Percentiles rank a stretch among this genome's conserved stretches.
phyloP scores from a whole-genome alignment of 306 rosid genomes.

The Cajanus cajan region DNA sequence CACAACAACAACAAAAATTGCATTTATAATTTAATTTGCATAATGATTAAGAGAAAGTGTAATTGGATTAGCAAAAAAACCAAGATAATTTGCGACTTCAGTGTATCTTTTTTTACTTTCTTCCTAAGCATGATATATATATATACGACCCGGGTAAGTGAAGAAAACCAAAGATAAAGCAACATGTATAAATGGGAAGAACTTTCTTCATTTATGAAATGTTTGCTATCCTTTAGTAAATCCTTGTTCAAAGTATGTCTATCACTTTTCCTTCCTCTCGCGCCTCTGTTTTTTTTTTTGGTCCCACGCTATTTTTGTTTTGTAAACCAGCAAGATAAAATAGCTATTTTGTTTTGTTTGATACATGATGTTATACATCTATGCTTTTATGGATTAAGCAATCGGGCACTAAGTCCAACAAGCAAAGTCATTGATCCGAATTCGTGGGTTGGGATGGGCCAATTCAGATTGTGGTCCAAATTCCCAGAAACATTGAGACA shows the following conservation, averaged over 20 bases:
- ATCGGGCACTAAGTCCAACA: not conserved
- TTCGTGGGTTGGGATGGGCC: constrained; percentile 4
- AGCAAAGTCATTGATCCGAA: not conserved
- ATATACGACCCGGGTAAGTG: not conserved
- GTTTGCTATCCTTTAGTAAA: not conserved
- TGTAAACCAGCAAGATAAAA: too few relatives aligned
- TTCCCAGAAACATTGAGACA: not conserved
- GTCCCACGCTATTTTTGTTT: not conserved
- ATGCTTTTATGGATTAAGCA: not conserved
- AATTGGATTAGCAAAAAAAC: not conserved
- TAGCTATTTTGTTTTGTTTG: not conserved
- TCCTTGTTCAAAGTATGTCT: not conserved
- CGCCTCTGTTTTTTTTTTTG: not conserved
- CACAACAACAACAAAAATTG: not conserved
- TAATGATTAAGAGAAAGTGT: not conserved
- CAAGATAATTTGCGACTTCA: not conserved
- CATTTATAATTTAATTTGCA: not conserved
- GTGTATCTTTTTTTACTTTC: not conserved
- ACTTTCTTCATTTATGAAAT: constrained; percentile 20
- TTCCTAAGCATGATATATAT: not conserved
- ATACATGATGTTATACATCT: not conserved
- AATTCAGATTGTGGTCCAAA: not conserved
- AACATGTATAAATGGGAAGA: constrained; percentile 12
- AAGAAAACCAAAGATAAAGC: constrained; percentile 15
- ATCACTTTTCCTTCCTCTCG: not conserved